Evolutionary conservation across 2,329 filamentous ascomycete genomes (phyloP).

Genomic region (Chlorencoelia australis): DNA sequence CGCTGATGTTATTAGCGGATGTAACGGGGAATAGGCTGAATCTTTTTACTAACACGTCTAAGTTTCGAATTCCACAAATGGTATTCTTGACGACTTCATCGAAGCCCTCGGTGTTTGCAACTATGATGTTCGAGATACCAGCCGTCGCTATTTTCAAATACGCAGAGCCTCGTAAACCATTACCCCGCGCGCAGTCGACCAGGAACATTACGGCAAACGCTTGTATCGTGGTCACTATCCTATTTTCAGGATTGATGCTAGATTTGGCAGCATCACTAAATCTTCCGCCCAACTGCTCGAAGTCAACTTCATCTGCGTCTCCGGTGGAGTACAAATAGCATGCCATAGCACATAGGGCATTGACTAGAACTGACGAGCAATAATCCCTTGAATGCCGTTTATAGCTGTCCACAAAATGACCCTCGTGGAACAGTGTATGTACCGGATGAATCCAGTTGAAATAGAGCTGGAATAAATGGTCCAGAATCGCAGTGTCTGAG

Average conservation of each 20-base stretch:
- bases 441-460: constrained; percentile 29
- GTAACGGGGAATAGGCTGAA: neutral
- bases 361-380: constrained; percentile 25
- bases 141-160: constrained; percentile 23
- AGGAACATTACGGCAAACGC: constrained; percentile 27
- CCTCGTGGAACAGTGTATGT: constrained; percentile 27
- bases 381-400: constrained; percentile 12
- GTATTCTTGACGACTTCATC: constrained; percentile 23
- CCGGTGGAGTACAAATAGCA: constrained; percentile 22
- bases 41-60: constrained; percentile 25
- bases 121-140: constrained; percentile 11
- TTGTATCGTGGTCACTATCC: constrained; percentile 22
- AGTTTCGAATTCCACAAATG: constrained; percentile 24
- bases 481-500: constrained; percentile 15
- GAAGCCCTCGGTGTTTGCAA: constrained; percentile 14
- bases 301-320: constrained; percentile 19
- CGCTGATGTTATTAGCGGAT: constrained; percentile 22
- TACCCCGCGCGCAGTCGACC: constrained; percentile 20
- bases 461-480: constrained; percentile 27
- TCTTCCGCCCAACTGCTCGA: constrained; percentile 16
- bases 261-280: constrained; percentile 21
- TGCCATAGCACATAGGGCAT: constrained; percentile 27
- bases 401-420: constrained; percentile 23
- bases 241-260: constrained; percentile 17
- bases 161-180: constrained; percentile 20